Evolutionary conservation across 208 protist genomes (phyloP).

Genomic region (Blechomonas ayalai): DNA sequence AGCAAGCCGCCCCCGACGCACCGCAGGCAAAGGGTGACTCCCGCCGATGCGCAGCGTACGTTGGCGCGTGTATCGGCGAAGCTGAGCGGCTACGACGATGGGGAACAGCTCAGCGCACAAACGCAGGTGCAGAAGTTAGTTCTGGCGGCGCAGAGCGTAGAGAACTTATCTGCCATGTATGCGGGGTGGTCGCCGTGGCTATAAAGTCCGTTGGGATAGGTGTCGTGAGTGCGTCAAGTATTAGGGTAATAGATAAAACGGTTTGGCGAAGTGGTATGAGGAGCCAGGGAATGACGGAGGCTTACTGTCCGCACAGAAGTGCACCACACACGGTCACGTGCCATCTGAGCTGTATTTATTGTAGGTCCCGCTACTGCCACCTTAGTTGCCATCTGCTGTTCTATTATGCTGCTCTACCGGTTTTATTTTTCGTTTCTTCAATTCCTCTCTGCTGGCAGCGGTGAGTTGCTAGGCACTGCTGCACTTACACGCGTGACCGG

Average conservation of each 20-base stretch:
- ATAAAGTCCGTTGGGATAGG: constrained; percentile 19
- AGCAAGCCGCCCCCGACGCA: constrained; percentile 13
- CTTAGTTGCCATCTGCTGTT: not conserved
- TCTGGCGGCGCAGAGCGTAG: constrained; percentile 55
- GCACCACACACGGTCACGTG: no score
- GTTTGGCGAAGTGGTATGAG: no score
- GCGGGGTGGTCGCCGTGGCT: constrained; percentile 83
- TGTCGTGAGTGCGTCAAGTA: no score
- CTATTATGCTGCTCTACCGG: constrained; percentile 6
- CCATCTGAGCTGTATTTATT: not conserved
- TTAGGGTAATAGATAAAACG: no score
- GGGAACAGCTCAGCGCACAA: constrained; percentile 46
- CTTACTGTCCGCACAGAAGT: no score
- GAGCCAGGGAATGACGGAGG: no score
- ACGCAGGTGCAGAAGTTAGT: constrained; percentile 68
- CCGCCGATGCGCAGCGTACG: constrained; percentile 65
- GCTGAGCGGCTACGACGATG: constrained; percentile 67
- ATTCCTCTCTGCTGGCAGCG: no score
- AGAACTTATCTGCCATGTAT: constrained; percentile 60
- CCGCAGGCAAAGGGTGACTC: constrained; percentile 15
- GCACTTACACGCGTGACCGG: no score
- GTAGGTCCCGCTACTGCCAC: not conserved
- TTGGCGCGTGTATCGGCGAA: constrained; percentile 82
- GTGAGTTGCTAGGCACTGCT: no score
- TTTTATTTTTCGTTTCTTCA: constrained; percentile 4